Evolutionary conservation across 495 filamentous ascomycete species (phyloP), one percentile per base, ranked within the genome.

Genomic region (Annulohypoxylon nitens): DNA sequence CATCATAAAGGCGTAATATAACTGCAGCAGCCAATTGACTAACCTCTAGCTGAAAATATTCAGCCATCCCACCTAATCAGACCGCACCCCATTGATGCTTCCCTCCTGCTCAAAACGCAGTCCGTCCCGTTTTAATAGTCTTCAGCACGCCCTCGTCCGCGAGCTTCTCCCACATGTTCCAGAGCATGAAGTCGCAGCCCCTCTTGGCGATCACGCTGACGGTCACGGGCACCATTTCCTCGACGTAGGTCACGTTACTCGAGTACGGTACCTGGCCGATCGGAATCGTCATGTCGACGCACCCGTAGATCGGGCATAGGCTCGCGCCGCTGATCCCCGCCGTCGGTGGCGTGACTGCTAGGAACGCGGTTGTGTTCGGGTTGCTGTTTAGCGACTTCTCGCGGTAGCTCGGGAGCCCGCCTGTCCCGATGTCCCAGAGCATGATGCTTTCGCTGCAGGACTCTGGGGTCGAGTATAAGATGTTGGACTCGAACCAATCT

Each of bases 121-220:
- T 79, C 64, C 74, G 67, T 18, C 81, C 81, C 4, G 81, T 82
- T 60, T 81, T 82, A 4, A 83, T 73, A 5, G 73, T 76, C 70
- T 79, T 64, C 63, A 78, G 37, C 16, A 84, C 76, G 0, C 80
- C 81, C 53, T 75, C 79, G 59, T 84, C 76, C n/a, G 82, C 82
- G 33, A 84, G 64, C 64, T 71, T 78, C 74, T 85, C 81, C 55
- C 83, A 78, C 77, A 84, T 76, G 62, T 84, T 79, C 69, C 79
- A 83, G 14, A 85, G 47, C 76, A 85, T 77, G 41, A 81, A 81
- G 53, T 85, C 82, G 55, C 83, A 85, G 0, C 82, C 83, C 4
- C 75, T 43, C 41, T 66, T 78, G 7, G 79, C 82, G 7, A 83
- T 75, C 65, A 83, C 68, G 41, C 79, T 81, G 8, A 85, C 78